phyloP scores from a whole-genome alignment of 2,329 filamentous ascomycete species.

The Fusarium udum region DNA sequence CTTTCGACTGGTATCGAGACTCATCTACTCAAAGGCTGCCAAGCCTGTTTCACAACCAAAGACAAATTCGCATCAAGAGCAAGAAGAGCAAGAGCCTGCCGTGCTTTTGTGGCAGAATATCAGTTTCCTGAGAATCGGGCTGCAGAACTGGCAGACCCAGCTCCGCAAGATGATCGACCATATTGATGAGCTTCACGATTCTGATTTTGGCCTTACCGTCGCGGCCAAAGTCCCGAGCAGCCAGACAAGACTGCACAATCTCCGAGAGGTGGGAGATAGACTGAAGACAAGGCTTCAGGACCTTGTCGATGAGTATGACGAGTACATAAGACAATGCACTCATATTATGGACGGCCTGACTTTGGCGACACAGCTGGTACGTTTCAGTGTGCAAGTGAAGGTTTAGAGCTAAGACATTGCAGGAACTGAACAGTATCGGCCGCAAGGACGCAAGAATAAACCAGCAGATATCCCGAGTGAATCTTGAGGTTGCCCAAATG shows the following conservation, averaged over 20 bases:
- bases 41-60: rapidly evolving
- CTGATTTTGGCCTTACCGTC: background rate
- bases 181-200: background rate
- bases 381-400: background rate
- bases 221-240: background rate
- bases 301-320: background rate
- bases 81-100: background rate
- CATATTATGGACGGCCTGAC: background rate
- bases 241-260: background rate
- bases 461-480: background rate
- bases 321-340: background rate
- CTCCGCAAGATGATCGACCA: background rate
- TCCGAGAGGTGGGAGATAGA: background rate
- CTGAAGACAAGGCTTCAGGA: background rate
- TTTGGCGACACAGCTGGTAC: background rate
- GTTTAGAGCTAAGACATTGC: rapidly evolving
- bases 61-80: rapidly evolving
- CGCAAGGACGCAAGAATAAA: background rate
- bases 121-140: background rate
- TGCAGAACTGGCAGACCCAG: slow-evolving; percentile 12
- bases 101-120: background rate
- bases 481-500: background rate
- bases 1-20: background rate
- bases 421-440: background rate
- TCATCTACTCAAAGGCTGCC: background rate